These are phyloP conservation scores for Citrullus amarus DNA, from an alignment of 306 rosid species.

Conservation along the genomic window DNA sequence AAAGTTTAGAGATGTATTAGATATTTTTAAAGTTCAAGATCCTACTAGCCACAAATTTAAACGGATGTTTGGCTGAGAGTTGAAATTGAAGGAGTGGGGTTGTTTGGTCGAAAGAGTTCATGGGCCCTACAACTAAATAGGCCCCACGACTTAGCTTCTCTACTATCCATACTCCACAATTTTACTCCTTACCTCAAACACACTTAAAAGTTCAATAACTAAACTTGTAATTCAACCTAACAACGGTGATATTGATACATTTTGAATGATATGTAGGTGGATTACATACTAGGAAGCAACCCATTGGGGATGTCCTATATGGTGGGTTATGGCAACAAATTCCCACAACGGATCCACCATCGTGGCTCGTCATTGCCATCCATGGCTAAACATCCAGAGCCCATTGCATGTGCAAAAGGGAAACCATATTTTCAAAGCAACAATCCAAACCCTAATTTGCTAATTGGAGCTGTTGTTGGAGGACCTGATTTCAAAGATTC, in stretches of 20 bases:
- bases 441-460: conserved; percentile 44
- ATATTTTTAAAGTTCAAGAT: too few species aligned
- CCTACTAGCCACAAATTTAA: too few species aligned
- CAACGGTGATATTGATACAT: not conserved
- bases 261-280: conserved; percentile 1
- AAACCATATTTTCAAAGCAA: conserved; percentile 32
- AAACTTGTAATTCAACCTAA: not conserved
- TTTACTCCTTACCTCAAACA: too few species aligned
- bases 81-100: too few species aligned
- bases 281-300: conserved; percentile 46
- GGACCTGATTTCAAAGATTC: conserved; percentile 44
- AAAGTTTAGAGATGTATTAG: too few species aligned
- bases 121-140: too few species aligned
- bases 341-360: conserved; percentile 45
- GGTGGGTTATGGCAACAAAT: conserved; percentile 40
- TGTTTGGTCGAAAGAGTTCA: too few species aligned
- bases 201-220: not conserved
- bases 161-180: too few species aligned
- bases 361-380: conserved; percentile 52
- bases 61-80: too few species aligned
- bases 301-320: conserved; percentile 48
- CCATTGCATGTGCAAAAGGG: conserved; percentile 43
- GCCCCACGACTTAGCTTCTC: too few species aligned
- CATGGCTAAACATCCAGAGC: conserved; percentile 32
- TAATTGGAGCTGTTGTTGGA: conserved; percentile 48